Base-by-base conservation (phyloP, 1,284 basidiomycete species). In the Abortiporus biennis region DNA sequence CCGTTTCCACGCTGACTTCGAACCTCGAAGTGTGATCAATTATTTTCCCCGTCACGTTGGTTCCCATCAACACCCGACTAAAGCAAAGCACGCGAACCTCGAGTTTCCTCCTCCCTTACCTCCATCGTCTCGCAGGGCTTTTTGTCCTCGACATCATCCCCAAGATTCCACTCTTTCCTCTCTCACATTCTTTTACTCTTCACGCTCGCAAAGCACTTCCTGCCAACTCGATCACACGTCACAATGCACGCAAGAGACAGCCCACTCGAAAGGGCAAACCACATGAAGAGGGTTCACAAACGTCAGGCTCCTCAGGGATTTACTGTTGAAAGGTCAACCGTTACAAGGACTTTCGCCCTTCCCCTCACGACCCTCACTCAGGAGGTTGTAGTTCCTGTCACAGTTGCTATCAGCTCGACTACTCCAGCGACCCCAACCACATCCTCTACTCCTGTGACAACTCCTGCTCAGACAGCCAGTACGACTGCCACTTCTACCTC, bases 131-230 rank as follows among this genome's bases (percentile, higher is more conserved):
- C n/a, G n/a, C n/a, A n/a, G n/a, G n/a, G n/a, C n/a, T n/a, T n/a
- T n/a, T n/a, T n/a, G n/a, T n/a, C n/a, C n/a, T n/a, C n/a, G n/a
- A n/a, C n/a, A n/a, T n/a, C n/a, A n/a, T n/a, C n/a, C n/a, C n/a
- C n/a, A n/a, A n/a, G n/a, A n/a, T n/a, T n/a, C n/a, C n/a, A n/a
- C n/a, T n/a, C n/a, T n/a, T n/a, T n/a, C n/a, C n/a, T 27, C 36
- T 20, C 38, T 36, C 40, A 47, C 42, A 38, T 40, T 45, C 45
- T 29, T 43, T 49, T 48, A 19, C 31, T 33, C 24, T 20, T 16
- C 16, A 39, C 47, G 48, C 48, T 47, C 48, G 36, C 48, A 49
- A 43, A 49, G 48, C 48, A 49, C 25, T 15, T 6, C 25, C 40
- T 3, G 17, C 21, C 25, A 30, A 15, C 34, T 21, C 30, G n/a